Evolutionary conservation across 2,329 filamentous ascomycete genomes (phyloP), one percentile per base, ranked within the genome.

Genomic region (Fusarium papillatum): DNA sequence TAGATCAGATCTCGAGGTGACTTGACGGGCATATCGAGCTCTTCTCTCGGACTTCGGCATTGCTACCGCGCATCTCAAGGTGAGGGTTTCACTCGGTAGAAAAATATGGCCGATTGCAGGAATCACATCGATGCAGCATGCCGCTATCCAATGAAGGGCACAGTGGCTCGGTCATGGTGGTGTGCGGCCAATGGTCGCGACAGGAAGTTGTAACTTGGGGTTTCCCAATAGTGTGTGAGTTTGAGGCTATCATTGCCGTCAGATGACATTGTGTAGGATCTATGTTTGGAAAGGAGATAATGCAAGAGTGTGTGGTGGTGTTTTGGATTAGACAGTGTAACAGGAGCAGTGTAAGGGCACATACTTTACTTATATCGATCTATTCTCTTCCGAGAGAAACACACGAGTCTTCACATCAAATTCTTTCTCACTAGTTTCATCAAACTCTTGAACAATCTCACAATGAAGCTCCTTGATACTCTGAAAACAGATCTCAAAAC

Each of bases 401-500:
- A 24, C 13, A 16, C 5, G 16, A 22, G 13, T 24, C 17, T 36
- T 17, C 43, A n/a, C 59, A 36, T 7, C 46, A 36, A 19, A 19
- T 16, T 11, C 17, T n/a, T 5, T 29, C 13, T 29, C 9, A 14
- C 22, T 64, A 10, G 19, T 31, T 19, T 9, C 29, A 11, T 19
- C 11, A 43, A 22, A 7, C 4, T 2, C 22, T 48, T 17, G 11
- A 46, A 24, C 34, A 2, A 16, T 13, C 19, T 26, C 69, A 71
- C 62, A 19, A 80, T 80, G 78, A 80, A 80, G 43, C 4, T 70
- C 16, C 55, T 80, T 17, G 78, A 79, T 5, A 76, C 66, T 11
- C 61, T 66, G 17, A 77, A 71, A 5, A 66, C 73, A 10, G 78
- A 80, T 38, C 5, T 80, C 31, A 63, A 50, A 26, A 74, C 53